Percentiles rank a stretch among this genome's conserved stretches.
phyloP scores from a whole-genome alignment of 352 stramenopile species.

The Globisporangium cystogenes region DNA sequence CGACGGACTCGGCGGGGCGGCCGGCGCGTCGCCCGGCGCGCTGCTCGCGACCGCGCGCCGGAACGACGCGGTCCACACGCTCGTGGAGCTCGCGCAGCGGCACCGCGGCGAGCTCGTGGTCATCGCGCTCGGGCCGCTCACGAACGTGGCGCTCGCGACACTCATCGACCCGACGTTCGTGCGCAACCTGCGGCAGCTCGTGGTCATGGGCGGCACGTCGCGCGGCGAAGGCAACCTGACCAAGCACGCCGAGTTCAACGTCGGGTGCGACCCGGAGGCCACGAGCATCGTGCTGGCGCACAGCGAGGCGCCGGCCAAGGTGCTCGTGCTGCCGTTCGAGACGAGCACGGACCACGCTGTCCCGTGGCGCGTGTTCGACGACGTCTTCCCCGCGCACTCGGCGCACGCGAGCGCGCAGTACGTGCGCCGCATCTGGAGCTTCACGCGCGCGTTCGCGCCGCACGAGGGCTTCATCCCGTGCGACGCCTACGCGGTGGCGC shows the following conservation, averaged over 20 bases:
- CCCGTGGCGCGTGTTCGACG: conserved; percentile 62
- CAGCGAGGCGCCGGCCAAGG: conserved; percentile 41
- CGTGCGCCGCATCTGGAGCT: conserved; percentile 57
- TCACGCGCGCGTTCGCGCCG: conserved; percentile 38
- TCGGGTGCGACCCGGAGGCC: conserved; percentile 75
- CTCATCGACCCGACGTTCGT: conserved; percentile 68
- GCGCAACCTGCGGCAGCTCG: conserved; percentile 47
- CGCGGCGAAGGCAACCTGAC: conserved; percentile 69
- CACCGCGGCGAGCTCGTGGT: conserved; percentile 68
- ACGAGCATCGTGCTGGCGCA: conserved; percentile 70
- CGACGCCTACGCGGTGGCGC: conserved; percentile 66
- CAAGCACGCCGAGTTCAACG: conserved; percentile 71
- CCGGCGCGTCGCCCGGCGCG: conserved; percentile 15
- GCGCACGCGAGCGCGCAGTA: conserved; percentile 34
- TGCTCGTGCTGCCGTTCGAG: conserved; percentile 70
- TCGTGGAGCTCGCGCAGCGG: conserved; percentile 52
- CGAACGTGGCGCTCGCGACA: conserved; percentile 73
- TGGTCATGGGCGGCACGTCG: conserved; percentile 73
- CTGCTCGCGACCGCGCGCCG: conserved; percentile 26
- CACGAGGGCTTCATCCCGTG: conserved; percentile 56
- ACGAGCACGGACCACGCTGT: conserved; percentile 48
- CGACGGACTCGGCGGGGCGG: conserved; percentile 59
- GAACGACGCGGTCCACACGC: conserved; percentile 63
- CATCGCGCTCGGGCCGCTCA: conserved; percentile 68
- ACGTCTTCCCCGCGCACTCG: conserved; percentile 42